These are phyloP conservation scores for Copromyces sp. DNA, from an alignment of 495 filamentous ascomycete genomes.

Conservation along the genomic window DNA sequence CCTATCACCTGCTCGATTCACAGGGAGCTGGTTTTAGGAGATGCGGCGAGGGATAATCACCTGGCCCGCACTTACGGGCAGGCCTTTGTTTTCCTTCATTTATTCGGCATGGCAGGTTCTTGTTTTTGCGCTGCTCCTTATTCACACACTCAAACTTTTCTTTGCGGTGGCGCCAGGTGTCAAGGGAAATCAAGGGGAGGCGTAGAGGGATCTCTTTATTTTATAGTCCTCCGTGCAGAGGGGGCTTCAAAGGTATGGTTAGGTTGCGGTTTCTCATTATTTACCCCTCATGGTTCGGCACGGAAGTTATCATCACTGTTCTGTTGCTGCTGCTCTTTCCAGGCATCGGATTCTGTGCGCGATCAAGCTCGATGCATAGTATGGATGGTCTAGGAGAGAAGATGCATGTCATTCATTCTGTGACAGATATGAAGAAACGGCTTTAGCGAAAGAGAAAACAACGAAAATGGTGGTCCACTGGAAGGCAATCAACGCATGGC, in stretches of 20 bases:
- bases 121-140: constrained; percentile 8
- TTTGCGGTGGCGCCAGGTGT: constrained; percentile 22
- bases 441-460: not conserved
- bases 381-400: not conserved
- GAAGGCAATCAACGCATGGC: not conserved
- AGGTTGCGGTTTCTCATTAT: not conserved
- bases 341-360: not conserved
- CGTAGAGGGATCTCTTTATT: not conserved
- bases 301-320: not conserved
- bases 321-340: not conserved
- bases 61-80: constrained; percentile 1
- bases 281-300: not conserved
- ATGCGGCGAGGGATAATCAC: constrained; percentile 6
- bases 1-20: constrained; percentile 5
- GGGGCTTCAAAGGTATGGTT: not conserved
- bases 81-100: constrained; percentile 4
- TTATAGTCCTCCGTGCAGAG: not conserved
- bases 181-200: constrained; percentile 1
- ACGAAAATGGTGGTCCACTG: not conserved
- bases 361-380: not conserved
- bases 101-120: constrained; percentile 11
- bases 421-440: not conserved
- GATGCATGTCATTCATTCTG: not conserved
- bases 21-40: constrained; percentile 2
- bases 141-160: constrained; percentile 6